Conservation (phyloP, 2,329 filamentous ascomycete genomes). For the Seiridium unicorne region DNA sequence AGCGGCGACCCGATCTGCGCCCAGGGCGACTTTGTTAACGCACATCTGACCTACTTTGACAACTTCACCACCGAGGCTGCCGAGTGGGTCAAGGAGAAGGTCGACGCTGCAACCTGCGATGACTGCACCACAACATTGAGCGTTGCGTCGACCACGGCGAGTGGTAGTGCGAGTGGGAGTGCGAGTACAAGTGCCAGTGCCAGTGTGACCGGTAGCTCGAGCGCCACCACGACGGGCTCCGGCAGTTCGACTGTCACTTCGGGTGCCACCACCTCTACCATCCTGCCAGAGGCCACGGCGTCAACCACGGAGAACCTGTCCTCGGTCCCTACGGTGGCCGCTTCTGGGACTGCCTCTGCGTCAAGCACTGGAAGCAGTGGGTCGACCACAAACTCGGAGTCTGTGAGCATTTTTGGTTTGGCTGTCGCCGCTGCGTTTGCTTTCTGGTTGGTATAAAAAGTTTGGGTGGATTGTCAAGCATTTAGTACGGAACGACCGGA, state of each 20-base stretch:
- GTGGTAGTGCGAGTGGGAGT: no score
- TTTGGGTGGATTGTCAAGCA: background rate
- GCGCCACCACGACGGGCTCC: background rate
- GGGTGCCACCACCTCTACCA: background rate
- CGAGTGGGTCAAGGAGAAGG: background rate
- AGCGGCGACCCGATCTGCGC: conserved; percentile 3
- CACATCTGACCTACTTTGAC: conserved; percentile 5
- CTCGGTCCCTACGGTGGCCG: background rate
- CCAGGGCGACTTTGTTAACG: background rate
- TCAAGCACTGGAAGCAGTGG: background rate
- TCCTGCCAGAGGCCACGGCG: background rate
- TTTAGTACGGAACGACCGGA: background rate
- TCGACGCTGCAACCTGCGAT: background rate
- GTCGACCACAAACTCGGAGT: background rate
- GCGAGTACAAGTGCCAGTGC: no score
- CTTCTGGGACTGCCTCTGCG: background rate
- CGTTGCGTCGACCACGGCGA: background rate
- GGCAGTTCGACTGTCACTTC: background rate
- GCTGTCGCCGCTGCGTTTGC: background rate
- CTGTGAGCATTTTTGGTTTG: background rate
- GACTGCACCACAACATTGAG: background rate
- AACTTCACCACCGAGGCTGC: background rate
- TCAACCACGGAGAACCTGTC: background rate
- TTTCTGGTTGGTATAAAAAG: background rate
- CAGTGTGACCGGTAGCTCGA: background rate